phyloP scores from a whole-genome alignment of 2,329 filamentous ascomycete species.

The Ophiostoma novo-ulmi region DNA sequence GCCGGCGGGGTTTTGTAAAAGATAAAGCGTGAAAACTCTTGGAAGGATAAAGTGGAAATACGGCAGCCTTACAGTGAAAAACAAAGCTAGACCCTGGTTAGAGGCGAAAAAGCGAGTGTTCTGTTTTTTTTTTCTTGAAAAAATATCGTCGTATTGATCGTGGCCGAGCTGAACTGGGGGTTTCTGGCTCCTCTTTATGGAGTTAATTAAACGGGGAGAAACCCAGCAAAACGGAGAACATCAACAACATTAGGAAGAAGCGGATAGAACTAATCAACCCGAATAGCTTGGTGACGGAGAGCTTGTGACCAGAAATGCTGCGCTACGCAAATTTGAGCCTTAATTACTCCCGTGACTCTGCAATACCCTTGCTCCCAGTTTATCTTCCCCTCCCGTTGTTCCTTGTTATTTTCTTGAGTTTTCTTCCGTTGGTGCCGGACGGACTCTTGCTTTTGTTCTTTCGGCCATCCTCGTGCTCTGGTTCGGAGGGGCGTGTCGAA shows the following conservation, averaged over 20 bases:
- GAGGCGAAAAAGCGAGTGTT: slow-evolving; percentile 1
- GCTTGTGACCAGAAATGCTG: slow-evolving; percentile 9
- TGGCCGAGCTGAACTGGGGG: not conserved
- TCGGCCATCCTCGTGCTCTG: not conserved
- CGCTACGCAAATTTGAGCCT: not conserved
- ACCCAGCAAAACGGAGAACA: not conserved
- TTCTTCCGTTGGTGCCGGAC: slow-evolving; percentile 8
- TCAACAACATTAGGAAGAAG: not conserved
- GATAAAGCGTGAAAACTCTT: not conserved
- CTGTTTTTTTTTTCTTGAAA: not conserved
- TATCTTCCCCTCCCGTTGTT: not conserved
- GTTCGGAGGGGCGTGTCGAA: not conserved
- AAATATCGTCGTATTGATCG: not conserved
- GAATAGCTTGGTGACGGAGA: not conserved
- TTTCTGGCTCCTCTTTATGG: not conserved
- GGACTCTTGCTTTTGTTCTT: not conserved
- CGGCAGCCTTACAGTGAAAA: not conserved
- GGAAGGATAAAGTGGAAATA: not conserved
- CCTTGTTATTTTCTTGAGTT: not conserved
- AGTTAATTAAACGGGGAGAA: not conserved
- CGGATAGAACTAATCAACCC: not conserved
- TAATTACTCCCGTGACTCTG: not conserved
- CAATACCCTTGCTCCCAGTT: not conserved
- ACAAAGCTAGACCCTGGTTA: not conserved
- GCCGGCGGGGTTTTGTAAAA: not conserved